Base-by-base conservation (phyloP, 176 grass and related monocot species). In the Echinochloa phyllopogon region DNA sequence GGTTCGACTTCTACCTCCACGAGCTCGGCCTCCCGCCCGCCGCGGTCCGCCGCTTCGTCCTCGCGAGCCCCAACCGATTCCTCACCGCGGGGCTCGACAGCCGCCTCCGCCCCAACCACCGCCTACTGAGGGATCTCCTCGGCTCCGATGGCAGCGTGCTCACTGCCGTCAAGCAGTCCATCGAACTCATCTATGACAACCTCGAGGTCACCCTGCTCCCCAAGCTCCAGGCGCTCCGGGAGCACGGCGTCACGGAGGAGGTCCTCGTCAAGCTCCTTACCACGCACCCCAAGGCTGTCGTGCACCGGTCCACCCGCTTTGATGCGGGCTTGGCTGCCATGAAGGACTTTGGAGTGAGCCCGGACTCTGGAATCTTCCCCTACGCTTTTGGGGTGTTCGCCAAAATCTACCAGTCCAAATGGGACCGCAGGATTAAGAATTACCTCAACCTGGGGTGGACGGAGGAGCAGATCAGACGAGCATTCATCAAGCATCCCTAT, bases 381-480 rank as follows among this genome's bases (percentile, higher is more conserved):
- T 57, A 83, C 15, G 79, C 89, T 27, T 69, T 97, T 43, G 48
- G 68, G 7, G 36, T 90, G 12, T 74, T 89, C 11, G 45, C 83
- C 40, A 60, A 18, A 3, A 43, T 84, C 40, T 2, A 77, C 21
- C 65, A 79, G 7, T 38, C 10, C 0, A 83, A 48, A 24, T 92
- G 89, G 87, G 72, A 91, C 0, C 43, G 17, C 36, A 94, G 84
- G 82, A 8, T 92, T 49, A 20, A 76, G 12, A 79, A 90, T 27
- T 97, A 79, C 49, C 36, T 77, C 74, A 92, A 81, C 45, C 72
- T 91, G 15, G 92, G 92, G 6, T 92, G 94, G 94, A 89, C 92
- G 0, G 60, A 90, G 64, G 66, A 84, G 72, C 83, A 90, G 27
- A 65, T 91, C 38, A 62, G 51, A 5, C 14, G 41, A 2, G 92